Conservation (phyloP, 176 grass and related monocot genomes). For the Cenchrus purpureus region DNA sequence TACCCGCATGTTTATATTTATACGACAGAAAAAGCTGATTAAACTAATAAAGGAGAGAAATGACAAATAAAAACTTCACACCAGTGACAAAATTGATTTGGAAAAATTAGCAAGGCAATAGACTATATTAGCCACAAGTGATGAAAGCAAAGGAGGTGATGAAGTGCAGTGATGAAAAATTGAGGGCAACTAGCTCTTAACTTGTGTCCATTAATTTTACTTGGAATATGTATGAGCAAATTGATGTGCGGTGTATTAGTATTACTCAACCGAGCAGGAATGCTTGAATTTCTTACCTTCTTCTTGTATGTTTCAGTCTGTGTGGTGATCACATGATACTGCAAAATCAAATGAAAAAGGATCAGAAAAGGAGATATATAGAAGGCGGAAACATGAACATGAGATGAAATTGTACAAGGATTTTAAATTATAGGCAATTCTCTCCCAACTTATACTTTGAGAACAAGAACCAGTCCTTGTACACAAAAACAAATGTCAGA, state of each 20-base stretch:
- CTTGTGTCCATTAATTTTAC: neutral
- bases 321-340: conserved; percentile 87
- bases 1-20: neutral
- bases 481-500: neutral
- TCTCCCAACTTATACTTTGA: neutral
- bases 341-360: conserved; percentile 28
- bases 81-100: neutral
- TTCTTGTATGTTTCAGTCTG: conserved; percentile 95
- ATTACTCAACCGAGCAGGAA: neutral
- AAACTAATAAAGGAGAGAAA: neutral
- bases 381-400: neutral
- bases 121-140: conserved; percentile 3
- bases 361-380: neutral
- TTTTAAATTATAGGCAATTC: neutral
- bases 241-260: neutral
- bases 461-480: neutral
- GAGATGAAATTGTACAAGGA: neutral
- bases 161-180: neutral
- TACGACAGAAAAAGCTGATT: neutral
- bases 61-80: neutral
- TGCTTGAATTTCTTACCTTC: conserved; percentile 61
- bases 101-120: neutral
- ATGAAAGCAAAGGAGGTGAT: neutral
- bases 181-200: neutral
- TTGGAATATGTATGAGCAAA: neutral